Conservation (phyloP, 768 basidiomycete species). For the Mycena chlorophos region DNA sequence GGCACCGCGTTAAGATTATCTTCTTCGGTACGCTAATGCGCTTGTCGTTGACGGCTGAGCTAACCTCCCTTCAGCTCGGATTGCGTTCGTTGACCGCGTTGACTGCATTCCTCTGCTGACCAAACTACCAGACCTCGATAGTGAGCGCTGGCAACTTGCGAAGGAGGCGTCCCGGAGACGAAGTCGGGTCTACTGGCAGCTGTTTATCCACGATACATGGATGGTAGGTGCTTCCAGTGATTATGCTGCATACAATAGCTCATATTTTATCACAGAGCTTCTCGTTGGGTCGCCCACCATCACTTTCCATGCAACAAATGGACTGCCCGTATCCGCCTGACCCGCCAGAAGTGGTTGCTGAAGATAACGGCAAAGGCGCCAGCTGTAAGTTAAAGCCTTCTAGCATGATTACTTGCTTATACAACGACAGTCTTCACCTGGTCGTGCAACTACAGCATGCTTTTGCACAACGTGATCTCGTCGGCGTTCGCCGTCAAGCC, state of each 20-base stretch:
- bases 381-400: no score
- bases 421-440: conserved; percentile 64
- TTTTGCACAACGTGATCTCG: conserved; percentile 53
- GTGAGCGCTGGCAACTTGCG: conserved; percentile 59
- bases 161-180: conserved; percentile 47
- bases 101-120: not conserved
- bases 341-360: conserved; percentile 30
- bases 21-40: conserved; percentile 49
- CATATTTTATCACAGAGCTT: conserved; percentile 48
- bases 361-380: conserved; percentile 32
- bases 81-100: conserved; percentile 45
- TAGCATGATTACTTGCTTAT: no score
- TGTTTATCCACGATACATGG: conserved; percentile 66
- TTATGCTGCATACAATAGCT: not conserved
- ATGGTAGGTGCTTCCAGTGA: conserved; percentile 39
- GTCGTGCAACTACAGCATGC: conserved; percentile 53
- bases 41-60: conserved; percentile 6
- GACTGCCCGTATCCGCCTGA: conserved; percentile 59
- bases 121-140: conserved; percentile 31
- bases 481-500: conserved; percentile 53
- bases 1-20: conserved; percentile 60
- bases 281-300: conserved; percentile 59
- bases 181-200: conserved; percentile 63
- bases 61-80: conserved; percentile 41
- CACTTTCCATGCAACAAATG: conserved; percentile 50